Conservation (phyloP, 768 basidiomycete species). For the Rhizopogon vulgaris region DNA sequence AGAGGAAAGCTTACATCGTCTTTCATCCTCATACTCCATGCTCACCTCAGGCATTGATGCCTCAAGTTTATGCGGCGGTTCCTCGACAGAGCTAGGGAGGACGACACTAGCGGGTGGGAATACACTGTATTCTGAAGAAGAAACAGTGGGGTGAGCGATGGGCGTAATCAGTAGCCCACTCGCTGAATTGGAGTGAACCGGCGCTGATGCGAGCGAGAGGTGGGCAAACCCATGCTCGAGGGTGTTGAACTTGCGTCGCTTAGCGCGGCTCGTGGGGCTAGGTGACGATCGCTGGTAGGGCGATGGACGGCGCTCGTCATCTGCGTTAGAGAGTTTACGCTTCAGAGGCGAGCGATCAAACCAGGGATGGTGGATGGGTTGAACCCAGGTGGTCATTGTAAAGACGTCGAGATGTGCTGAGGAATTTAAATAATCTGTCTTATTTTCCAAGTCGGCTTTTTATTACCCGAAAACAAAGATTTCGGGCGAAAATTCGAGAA, state of each 20-base stretch:
- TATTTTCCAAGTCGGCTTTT: too few species aligned
- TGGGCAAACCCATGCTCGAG: conserved; percentile 56
- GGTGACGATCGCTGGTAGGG: conserved; percentile 29
- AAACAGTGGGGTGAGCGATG: conserved; percentile 1
- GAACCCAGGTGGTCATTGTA: conserved; percentile 31
- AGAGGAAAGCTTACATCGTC: conserved; percentile 43
- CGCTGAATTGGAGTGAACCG: neutral
- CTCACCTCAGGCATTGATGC: conserved; percentile 42
- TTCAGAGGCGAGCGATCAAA: conserved; percentile 33
- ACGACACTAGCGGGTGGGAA: conserved; percentile 13
- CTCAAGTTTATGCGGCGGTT: conserved; percentile 22
- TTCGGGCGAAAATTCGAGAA: too few species aligned
- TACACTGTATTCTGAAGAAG: conserved; percentile 1
- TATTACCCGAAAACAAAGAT: too few species aligned
- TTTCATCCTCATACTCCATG: conserved; percentile 71
- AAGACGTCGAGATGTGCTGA: neutral
- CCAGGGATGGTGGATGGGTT: conserved; percentile 39
- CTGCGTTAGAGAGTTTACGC: conserved; percentile 26
- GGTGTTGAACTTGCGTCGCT: conserved; percentile 42
- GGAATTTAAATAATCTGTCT: too few species aligned
- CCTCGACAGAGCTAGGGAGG: conserved; percentile 37
- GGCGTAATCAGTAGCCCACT: neutral
- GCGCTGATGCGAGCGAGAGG: conserved; percentile 28
- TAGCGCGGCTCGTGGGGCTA: conserved; percentile 35
- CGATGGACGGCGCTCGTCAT: conserved; percentile 11